phyloP scores from a whole-genome alignment of 371 early-diverging fungal genomes.

The Basidiobolus meristosporus region DNA sequence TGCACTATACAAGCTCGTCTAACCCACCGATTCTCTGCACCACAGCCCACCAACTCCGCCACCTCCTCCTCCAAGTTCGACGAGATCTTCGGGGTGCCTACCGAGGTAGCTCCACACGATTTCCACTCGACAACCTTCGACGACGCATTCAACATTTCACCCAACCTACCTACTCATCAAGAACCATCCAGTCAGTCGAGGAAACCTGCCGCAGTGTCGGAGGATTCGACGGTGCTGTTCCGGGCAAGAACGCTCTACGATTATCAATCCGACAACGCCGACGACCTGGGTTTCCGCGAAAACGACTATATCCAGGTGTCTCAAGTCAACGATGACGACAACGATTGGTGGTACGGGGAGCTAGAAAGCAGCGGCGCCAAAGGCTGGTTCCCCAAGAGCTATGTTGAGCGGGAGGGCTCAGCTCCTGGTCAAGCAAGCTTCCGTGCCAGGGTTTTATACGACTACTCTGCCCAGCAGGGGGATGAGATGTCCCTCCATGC shows the following conservation, averaged over 20 bases:
- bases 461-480: not conserved
- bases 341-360: constrained; percentile 5
- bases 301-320: not conserved
- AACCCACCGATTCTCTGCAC: not conserved
- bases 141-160: not conserved
- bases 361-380: constrained; percentile 2
- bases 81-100: not conserved
- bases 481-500: not conserved
- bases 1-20: not conserved
- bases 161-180: not conserved
- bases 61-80: not conserved
- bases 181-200: not conserved
- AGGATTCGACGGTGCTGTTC: not conserved
- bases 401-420: constrained; percentile 1
- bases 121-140: not conserved
- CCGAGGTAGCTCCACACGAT: not conserved
- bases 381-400: constrained; percentile 6
- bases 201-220: not conserved
- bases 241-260: not conserved
- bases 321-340: not conserved
- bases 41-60: not conserved
- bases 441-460: not conserved
- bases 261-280: not conserved
- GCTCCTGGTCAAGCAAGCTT: not conserved
- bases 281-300: not conserved